Conservation (phyloP, 148 eudicot genomes). For the Silene latifolia region DNA sequence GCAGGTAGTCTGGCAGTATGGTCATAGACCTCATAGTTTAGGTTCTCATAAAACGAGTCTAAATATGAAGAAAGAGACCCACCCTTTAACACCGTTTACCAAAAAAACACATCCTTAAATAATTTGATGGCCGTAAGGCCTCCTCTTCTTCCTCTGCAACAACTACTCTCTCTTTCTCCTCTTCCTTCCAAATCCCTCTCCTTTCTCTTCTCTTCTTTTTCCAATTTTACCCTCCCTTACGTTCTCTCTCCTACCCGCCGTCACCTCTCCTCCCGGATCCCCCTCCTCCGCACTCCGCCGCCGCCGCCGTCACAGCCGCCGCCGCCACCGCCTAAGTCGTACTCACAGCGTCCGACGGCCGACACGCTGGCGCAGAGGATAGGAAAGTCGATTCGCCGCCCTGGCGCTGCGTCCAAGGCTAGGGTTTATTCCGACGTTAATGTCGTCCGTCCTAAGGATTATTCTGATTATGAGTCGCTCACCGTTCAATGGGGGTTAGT, state of each 20-base stretch:
- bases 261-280: background rate
- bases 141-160: background rate
- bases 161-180: background rate
- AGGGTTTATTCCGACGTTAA: constrained; percentile 85
- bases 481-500: constrained; percentile 92
- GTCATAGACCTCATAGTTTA: too few species aligned
- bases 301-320: background rate
- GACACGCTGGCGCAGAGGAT: constrained; percentile 89
- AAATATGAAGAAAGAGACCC: background rate
- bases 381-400: constrained; percentile 75
- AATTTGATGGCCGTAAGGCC: background rate
- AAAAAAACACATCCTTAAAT: too few species aligned
- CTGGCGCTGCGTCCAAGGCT: constrained; percentile 86
- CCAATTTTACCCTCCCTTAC: constrained; percentile 7
- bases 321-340: background rate
- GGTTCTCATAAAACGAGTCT: background rate
- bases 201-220: background rate
- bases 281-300: background rate
- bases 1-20: too few species aligned
- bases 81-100: background rate
- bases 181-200: background rate
- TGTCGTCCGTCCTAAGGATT: constrained; percentile 77
- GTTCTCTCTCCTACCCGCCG: background rate
- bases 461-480: constrained; percentile 89
- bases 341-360: background rate